Conservation (phyloP, 768 basidiomycete genomes). For the Mrakia blollopis region DNA sequence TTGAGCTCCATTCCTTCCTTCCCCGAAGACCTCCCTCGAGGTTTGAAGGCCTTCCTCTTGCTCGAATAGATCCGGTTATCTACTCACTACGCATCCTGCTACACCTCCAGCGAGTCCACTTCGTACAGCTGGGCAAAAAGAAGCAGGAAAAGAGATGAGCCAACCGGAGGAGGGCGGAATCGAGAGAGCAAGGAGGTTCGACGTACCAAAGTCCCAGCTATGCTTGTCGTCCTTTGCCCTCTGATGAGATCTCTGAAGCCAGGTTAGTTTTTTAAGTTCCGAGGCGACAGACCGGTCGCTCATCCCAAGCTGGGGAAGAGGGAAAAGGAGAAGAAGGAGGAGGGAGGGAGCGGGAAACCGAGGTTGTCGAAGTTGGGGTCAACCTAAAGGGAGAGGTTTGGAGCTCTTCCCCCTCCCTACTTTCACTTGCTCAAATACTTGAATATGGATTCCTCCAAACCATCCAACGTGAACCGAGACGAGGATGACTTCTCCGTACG, state of each 20-base stretch:
- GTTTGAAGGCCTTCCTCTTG: slow-evolving; percentile 29
- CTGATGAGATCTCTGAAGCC: slow-evolving; percentile 33
- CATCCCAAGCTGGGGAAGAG: slow-evolving; percentile 1
- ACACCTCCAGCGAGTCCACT: slow-evolving; percentile 88
- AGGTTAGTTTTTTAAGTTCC: neutral
- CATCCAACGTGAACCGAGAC: no score
- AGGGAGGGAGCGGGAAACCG: neutral
- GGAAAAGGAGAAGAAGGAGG: neutral
- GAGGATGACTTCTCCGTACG: no score
- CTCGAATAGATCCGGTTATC: slow-evolving; percentile 29
- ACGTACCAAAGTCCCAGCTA: slow-evolving; percentile 45
- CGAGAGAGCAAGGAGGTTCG: neutral
- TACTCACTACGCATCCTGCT: slow-evolving; percentile 86
- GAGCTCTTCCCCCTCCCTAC: no score
- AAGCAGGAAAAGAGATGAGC: slow-evolving; percentile 41
- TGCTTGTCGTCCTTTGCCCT: slow-evolving; percentile 42
- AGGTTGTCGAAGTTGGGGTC: slow-evolving; percentile 1
- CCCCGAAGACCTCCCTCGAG: neutral
- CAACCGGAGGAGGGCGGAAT: slow-evolving; percentile 6
- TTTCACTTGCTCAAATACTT: no score
- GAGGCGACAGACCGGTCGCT: neutral
- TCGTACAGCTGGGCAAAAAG: slow-evolving; percentile 52
- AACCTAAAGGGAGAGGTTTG: neutral
- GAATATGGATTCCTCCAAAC: no score
- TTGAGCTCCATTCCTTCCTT: neutral